These are phyloP conservation scores for Globisporangium takayamanum DNA, from an alignment of 352 stramenopile species.

Conservation along the genomic window DNA sequence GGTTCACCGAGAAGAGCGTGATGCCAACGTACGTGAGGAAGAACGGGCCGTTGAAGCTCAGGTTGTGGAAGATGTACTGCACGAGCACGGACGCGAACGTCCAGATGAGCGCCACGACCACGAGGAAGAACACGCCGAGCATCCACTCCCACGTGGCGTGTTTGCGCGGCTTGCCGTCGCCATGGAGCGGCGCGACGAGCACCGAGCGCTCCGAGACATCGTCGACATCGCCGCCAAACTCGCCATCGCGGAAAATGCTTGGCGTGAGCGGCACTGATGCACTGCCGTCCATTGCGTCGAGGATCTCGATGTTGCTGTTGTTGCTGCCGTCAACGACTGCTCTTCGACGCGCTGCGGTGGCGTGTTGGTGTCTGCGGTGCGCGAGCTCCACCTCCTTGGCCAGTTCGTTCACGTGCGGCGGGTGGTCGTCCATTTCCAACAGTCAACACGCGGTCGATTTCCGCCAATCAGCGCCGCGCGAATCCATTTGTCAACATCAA, in stretches of 20 bases:
- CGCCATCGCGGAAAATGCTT: slow-evolving; percentile 3
- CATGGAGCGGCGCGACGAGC: slow-evolving; percentile 11
- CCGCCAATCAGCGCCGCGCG: too few species aligned
- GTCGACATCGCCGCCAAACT: not conserved
- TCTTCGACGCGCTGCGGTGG: slow-evolving; percentile 1
- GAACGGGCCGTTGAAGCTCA: slow-evolving; percentile 84
- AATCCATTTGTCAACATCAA: too few species aligned
- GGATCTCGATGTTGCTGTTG: not conserved
- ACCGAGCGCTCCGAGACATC: slow-evolving; percentile 23
- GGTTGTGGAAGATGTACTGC: slow-evolving; percentile 86
- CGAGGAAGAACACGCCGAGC: slow-evolving; percentile 66
- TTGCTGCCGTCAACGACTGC: not conserved
- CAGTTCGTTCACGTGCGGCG: not conserved
- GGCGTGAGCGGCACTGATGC: slow-evolving; percentile 5
- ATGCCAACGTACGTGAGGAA: slow-evolving; percentile 88
- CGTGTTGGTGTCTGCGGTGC: slow-evolving; percentile 5
- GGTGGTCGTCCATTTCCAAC: too few species aligned
- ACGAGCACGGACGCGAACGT: slow-evolving; percentile 82
- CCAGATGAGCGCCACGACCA: slow-evolving; percentile 80
- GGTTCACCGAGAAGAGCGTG: slow-evolving; percentile 78
- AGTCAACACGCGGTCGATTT: too few species aligned
- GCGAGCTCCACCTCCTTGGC: not conserved
- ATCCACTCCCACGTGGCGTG: slow-evolving; percentile 56
- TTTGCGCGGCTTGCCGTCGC: slow-evolving; percentile 9
- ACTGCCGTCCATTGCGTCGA: slow-evolving; percentile 7